phyloP scores from a whole-genome alignment of 176 grass and related monocot genomes.

The Bonia amplexicaulis region DNA sequence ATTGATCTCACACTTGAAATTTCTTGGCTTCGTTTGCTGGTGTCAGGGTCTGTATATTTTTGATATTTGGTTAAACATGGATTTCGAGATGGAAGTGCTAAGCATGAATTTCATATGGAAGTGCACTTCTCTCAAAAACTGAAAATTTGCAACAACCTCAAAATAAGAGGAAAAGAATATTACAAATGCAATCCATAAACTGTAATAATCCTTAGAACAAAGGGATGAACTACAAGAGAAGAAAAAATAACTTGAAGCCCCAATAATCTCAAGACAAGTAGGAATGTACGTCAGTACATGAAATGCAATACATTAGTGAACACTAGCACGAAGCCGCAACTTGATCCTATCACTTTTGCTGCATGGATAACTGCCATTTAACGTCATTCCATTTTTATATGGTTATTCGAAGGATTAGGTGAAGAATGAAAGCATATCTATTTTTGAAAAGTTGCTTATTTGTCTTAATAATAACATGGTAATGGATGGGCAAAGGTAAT shows the following conservation, averaged over 20 bases:
- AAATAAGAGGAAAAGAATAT: not conserved
- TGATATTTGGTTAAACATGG: not conserved
- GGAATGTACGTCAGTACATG: not conserved
- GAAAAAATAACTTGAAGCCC: not conserved
- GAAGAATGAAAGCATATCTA: not conserved
- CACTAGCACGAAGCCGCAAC: not conserved
- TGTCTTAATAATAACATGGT: not conserved
- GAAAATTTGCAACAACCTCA: not conserved
- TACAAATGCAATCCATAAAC: not conserved
- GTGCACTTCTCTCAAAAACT: not conserved
- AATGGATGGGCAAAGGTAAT: not conserved
- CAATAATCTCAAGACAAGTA: not conserved
- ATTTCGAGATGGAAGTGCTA: not conserved
- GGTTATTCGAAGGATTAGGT: not conserved
- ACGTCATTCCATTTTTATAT: not conserved
- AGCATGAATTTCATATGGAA: not conserved
- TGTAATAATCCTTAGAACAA: not conserved
- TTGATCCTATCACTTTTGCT: not conserved
- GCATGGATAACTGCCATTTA: not conserved
- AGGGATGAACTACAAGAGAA: not conserved
- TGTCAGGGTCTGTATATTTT: not conserved
- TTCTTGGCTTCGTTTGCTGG: not conserved
- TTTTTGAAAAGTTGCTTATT: slow-evolving; percentile 1
- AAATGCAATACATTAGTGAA: not conserved
- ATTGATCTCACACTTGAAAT: not conserved